Evolutionary conservation across 2,329 filamentous ascomycete genomes (phyloP).

Genomic region (Lomentospora prolificans): DNA sequence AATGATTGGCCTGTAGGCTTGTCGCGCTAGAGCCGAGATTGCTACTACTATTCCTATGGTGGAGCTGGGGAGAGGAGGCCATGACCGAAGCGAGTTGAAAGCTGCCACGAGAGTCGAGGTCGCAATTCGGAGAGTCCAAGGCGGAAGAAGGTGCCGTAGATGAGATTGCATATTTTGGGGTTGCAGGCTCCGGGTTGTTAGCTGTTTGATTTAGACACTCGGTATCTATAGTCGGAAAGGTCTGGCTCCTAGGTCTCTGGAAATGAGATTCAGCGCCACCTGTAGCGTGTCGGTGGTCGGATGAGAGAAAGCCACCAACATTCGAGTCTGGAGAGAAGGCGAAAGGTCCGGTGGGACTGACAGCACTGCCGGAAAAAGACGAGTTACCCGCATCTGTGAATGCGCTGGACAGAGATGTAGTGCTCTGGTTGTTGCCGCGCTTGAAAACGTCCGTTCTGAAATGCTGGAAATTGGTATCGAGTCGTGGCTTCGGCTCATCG

Average conservation of each 20-base stretch:
- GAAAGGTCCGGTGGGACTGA: slow-evolving; percentile 68
- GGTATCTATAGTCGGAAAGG: slow-evolving; percentile 64
- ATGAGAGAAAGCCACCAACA: slow-evolving; percentile 49
- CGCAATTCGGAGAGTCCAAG: slow-evolving; percentile 39
- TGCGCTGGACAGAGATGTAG: slow-evolving; percentile 56
- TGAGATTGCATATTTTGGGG: slow-evolving; percentile 33
- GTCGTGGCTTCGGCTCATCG: slow-evolving; percentile 53
- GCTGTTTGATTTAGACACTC: slow-evolving; percentile 39
- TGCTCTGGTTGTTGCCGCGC: slow-evolving; percentile 51
- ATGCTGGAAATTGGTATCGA: neutral
- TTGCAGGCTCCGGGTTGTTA: slow-evolving; percentile 9
- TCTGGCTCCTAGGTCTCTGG: slow-evolving; percentile 73
- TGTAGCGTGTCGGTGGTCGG: slow-evolving; percentile 22
- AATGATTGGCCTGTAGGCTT: neutral
- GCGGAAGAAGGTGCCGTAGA: slow-evolving; percentile 35
- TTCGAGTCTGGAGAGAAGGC: slow-evolving; percentile 66
- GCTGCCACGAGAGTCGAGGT: slow-evolving; percentile 36
- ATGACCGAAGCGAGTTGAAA: slow-evolving; percentile 12
- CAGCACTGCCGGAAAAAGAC: slow-evolving; percentile 56
- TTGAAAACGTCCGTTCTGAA: slow-evolving; percentile 1
- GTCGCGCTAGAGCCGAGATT: slow-evolving; percentile 30
- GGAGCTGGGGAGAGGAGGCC: slow-evolving; percentile 33
- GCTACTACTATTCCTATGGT: slow-evolving; percentile 40
- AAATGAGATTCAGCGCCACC: slow-evolving; percentile 37
- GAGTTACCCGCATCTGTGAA: slow-evolving; percentile 48